Percentiles rank a stretch among this genome's conserved stretches.
phyloP scores from a whole-genome alignment of 2,329 filamentous ascomycete genomes.

The Xylariales sp. region DNA sequence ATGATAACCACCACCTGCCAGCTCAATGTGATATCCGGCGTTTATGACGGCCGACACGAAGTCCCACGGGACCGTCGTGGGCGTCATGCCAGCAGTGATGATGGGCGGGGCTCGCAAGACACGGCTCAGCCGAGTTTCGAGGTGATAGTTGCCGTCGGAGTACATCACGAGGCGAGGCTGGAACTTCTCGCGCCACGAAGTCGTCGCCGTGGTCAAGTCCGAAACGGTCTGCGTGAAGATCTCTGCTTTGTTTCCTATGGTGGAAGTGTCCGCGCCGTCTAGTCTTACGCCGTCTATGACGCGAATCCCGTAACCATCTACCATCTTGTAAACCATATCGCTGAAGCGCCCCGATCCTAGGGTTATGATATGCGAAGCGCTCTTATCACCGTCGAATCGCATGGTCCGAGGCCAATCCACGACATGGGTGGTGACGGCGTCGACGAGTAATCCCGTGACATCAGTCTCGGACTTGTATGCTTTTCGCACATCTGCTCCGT shows the following conservation, averaged over 20 bases:
- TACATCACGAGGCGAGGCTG: conserved; percentile 92
- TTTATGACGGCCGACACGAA: conserved; percentile 94
- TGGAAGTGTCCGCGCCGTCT: conserved; percentile 60
- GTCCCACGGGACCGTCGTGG: conserved; percentile 88
- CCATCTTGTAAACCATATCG: conserved; percentile 30
- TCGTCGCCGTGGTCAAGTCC: conserved; percentile 91
- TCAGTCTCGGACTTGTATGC: conserved; percentile 12
- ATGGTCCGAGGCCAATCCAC: conserved; percentile 33
- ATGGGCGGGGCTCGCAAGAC: conserved; percentile 85
- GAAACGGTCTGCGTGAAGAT: conserved; percentile 96
- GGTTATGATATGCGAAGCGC: conserved; percentile 26
- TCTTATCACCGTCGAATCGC: conserved; percentile 1
- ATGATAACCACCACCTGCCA: conserved; percentile 91
- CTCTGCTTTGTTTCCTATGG: conserved; percentile 96
- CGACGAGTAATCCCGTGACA: conserved; percentile 16
- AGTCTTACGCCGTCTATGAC: conserved; percentile 36
- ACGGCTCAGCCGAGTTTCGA: conserved; percentile 96
- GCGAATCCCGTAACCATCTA: conserved; percentile 34
- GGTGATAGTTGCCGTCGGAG: conserved; percentile 85
- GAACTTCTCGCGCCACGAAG: conserved; percentile 97
- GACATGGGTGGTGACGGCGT: conserved; percentile 25
- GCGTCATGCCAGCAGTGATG: conserved; percentile 95
- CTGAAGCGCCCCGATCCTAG: conserved; percentile 32
- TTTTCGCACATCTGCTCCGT: conserved; percentile 26
- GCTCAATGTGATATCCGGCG: conserved; percentile 90